These are phyloP conservation scores for Saccharum spontaneum DNA, from an alignment of 176 grass and related monocot genomes.

Conservation along the genomic window DNA sequence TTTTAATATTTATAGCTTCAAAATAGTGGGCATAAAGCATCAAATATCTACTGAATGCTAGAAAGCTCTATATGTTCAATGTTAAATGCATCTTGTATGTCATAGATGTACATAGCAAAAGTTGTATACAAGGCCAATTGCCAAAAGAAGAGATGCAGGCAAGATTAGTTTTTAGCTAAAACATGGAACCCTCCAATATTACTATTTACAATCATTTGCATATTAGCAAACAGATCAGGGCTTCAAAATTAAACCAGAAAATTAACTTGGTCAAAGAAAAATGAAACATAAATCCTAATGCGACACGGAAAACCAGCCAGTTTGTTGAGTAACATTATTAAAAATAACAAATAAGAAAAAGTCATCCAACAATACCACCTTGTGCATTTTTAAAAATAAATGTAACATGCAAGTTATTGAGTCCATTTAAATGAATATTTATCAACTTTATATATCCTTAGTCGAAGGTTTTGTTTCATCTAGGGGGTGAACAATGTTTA, in stretches of 20 bases:
- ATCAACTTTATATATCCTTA: not conserved
- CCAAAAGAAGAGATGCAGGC: not conserved
- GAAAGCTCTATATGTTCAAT: not conserved
- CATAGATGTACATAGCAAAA: not conserved
- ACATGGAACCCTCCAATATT: not conserved
- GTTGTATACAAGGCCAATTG: not conserved
- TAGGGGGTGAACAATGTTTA: not conserved
- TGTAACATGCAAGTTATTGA: not conserved
- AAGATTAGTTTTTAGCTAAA: not conserved
- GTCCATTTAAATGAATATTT: not conserved
- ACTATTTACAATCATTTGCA: not conserved
- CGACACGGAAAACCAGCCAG: not conserved
- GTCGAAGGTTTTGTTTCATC: not conserved
- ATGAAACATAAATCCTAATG: not conserved
- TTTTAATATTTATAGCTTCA: not conserved
- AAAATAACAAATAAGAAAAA: constrained; percentile 8
- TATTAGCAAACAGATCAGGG: not conserved
- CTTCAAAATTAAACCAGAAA: not conserved
- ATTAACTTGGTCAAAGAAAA: not conserved
- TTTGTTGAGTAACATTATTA: not conserved
- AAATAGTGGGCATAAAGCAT: not conserved
- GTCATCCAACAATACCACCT: not conserved
- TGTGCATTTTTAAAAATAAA: not conserved
- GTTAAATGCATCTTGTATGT: not conserved
- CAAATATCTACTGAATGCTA: not conserved